Evolutionary conservation across 1,284 basidiomycete species (phyloP).

Genomic region (Rhodotorula glutinis): DNA sequence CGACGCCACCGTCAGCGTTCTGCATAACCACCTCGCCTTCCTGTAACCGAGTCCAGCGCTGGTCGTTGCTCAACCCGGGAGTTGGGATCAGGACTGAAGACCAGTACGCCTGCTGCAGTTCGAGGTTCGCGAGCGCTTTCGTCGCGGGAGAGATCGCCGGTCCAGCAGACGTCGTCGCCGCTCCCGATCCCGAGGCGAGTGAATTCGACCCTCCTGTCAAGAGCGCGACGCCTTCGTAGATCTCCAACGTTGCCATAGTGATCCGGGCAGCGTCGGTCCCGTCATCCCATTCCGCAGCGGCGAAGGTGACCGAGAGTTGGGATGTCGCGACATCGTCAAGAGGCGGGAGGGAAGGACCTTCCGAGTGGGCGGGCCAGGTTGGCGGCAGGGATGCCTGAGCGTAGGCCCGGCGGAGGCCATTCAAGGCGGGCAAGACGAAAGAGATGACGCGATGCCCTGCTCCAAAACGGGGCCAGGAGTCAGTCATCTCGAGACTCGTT

Average conservation of each 20-base stretch:
- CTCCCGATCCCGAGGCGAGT: too few relatives aligned
- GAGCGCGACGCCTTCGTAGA: conserved; percentile 57
- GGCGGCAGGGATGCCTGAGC: conserved; percentile 51
- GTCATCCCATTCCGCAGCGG: conserved; percentile 50
- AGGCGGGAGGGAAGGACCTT: conserved; percentile 57
- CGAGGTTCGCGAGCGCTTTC: conserved; percentile 76
- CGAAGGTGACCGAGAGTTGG: conserved; percentile 48
- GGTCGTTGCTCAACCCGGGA: conserved; percentile 4
- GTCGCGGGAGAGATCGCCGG: conserved; percentile 77
- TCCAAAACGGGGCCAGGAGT: background rate
- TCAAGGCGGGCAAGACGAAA: conserved; percentile 73
- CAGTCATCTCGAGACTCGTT: too few relatives aligned
- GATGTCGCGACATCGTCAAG: background rate
- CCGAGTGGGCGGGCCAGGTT: conserved; percentile 62
- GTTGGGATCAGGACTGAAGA: conserved; percentile 3
- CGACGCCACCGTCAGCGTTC: background rate
- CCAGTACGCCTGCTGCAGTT: conserved; percentile 62
- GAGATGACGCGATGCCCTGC: conserved; percentile 68
- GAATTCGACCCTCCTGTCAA: too few relatives aligned
- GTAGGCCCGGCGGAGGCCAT: conserved; percentile 84
- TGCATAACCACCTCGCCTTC: background rate
- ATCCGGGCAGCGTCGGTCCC: conserved; percentile 34
- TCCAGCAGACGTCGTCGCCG: background rate
- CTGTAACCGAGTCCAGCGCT: background rate
- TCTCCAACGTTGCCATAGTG: conserved; percentile 61